phyloP scores from a whole-genome alignment of 345 rosid genomes.

The Salix purpurea region DNA sequence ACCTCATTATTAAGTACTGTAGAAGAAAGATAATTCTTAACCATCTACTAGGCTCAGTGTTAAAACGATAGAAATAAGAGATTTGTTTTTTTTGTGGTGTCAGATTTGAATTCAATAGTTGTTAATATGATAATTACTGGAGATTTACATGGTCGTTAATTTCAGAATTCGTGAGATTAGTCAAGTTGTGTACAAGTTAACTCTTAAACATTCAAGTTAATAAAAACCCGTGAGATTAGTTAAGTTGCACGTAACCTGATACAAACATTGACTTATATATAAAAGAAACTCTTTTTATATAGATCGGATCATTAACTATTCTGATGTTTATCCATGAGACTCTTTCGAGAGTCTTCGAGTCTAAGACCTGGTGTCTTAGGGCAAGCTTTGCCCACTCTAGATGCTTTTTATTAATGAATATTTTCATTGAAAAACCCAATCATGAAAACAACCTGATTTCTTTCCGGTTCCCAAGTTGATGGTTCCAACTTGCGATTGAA shows the following conservation, averaged over 20 bases:
- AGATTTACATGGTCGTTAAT: fast-evolving
- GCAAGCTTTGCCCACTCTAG: neutral
- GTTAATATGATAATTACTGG: too few relatives aligned
- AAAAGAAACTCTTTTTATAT: too few relatives aligned
- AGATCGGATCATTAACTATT: neutral
- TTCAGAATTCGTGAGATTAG: fast-evolving
- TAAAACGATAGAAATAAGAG: too few relatives aligned
- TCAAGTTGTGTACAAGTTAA: fast-evolving
- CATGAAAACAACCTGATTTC: neutral
- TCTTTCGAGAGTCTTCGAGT: too few relatives aligned
- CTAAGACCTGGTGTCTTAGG: neutral
- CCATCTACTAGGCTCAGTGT: too few relatives aligned
- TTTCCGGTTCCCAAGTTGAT: neutral
- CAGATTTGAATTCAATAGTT: too few relatives aligned
- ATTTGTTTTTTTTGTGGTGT: too few relatives aligned
- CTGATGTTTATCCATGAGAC: neutral
- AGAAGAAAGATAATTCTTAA: too few relatives aligned
- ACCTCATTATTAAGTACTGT: neutral
- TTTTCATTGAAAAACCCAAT: neutral
- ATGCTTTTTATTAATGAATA: neutral
- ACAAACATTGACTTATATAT: too few relatives aligned
- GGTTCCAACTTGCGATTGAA: neutral
- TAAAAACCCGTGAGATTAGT: too few relatives aligned
- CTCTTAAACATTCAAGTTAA: too few relatives aligned
- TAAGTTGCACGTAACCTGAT: too few relatives aligned